Base-by-base conservation (phyloP, 2,329 filamentous ascomycete species). In the Alternaria viburni region DNA sequence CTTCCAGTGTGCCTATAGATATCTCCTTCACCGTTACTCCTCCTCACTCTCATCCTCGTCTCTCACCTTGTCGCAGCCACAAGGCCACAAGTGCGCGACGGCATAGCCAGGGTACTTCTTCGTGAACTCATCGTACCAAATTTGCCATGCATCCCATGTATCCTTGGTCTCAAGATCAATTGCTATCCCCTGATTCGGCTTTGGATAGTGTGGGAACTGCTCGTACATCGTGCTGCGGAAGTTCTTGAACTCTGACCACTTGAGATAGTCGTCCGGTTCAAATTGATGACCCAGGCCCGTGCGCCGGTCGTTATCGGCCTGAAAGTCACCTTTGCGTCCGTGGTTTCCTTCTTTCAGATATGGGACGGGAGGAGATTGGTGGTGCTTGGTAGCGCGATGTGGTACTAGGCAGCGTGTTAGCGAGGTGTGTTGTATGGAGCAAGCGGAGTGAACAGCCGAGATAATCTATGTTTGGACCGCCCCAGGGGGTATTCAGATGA, bases 261-360 rank as follows among this genome's bases (percentile, higher is more conserved):
- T 46, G 6, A 62, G 66, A 6, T 61, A 56, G 11, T 76, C 64
- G 21, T 66, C 62, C 4, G 52, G 45, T 30, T 21, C 17, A 9
- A 57, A 43, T 8, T 57, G 58, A 44, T 77, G 75, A 1, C 75
- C 74, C 8, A 47, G 17, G 2, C 73, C 75, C 1, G 69, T 73
- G 3, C 12, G 19, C 3, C 69, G 59, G 47, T 70, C 68, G 5
- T 52, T 44, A 21, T 76, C 73, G 12, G 46, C 25, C 7, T 61
- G 51, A 1, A 68, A 76, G 21, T 72, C 66, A 6, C 64, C 73
- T 5, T 55, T 45, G 0, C 61, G 62, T 4, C 75, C 73, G 47
- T 77, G 75, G 4, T 15, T 52, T 6, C 74, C 73, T 7, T 61
- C 12, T 32, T 75, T 74, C 8, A 73, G 56, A 47, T 67, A 76